Base-by-base conservation (phyloP, 371 early-diverging fungal species). In the Apophysomyces elegans region DNA sequence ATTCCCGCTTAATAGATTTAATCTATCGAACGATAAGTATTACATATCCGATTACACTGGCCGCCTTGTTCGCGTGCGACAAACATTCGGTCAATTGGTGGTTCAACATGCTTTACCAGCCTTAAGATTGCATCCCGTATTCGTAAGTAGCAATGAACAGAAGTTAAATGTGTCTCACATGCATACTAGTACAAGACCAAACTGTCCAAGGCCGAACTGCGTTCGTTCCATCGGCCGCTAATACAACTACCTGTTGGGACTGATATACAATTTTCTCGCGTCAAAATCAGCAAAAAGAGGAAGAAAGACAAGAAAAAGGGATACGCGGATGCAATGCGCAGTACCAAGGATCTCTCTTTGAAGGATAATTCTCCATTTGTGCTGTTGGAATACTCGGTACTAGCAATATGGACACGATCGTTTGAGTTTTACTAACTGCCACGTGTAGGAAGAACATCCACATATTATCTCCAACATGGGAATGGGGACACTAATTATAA, bases 401-500 rank as follows among this genome's bases (percentile, higher is more conserved):
- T 72, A 66, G 11, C 16, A 50, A 21, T 21, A 11, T 4, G 21
- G 9, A 50, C 54, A 8, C 4, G 54, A 41, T 13, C 11, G 41
- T 5, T 41, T 5, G 12, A 8, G 14, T 35, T 18, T 54, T 21
- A 11, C 21, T 13, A 13, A 66, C 11, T 57, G 26, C 21, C 7
- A 16, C n/a, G 5, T 56, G 36, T 66, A 89, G 86, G 99, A 99
- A 77, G 99, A 99, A 76, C 92, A 96, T 72, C 99, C 99, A n/a
- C 93, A 95, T 4, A 89, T 99, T 38, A 74, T 99, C 57, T 89
- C 91, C 37, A 99, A 98, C 68, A 81, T 90, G 18, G 99, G 99
- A 36, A 99, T 99, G 99, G 99, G 95, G 43, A 94, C 93, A 56
- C 76, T 99, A 58, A 78, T 99, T 12, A 92, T 95, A 70, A 99